Base-by-base conservation (phyloP, 805 yeast species). In the Candida maesae region DNA sequence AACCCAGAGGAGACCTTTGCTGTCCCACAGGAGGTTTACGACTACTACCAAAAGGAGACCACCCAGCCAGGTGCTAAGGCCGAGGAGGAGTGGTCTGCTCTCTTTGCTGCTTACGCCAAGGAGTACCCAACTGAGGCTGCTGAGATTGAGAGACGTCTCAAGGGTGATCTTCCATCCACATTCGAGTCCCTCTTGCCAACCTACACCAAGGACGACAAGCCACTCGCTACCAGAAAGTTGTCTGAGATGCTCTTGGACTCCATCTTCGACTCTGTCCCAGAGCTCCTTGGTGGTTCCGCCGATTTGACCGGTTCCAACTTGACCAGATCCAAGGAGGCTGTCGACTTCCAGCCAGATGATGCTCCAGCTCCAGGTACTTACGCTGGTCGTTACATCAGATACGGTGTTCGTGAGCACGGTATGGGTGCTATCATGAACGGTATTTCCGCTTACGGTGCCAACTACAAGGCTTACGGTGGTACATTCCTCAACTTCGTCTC, bases 361-460 rank as follows among this genome's bases (percentile, higher is more conserved):
- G 31, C 31, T 12, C 31, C 31, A 28, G 31, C 31, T 15, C 18
- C 57, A 34, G 67, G 67, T 67, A 79, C 79, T 60, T 90, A 83
- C 74, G 47, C 79, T 41, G 98, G 98, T 63, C 81, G 96, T 64
- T 91, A 91, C 73, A 74, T 91, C 68, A 84, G 96, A 73, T 91
- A 83, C 66, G 98, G 98, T 81, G 95, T 91, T 50, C 84, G 98
- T 71, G 98, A 91, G 75, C 98, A 91, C 70, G 96, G 86, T 66
- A 88, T 91, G 97, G 96, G 96, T 71, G 96, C 97, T 51, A 84
- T 90, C 65, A 76, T 90, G 79, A 91, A 91, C 70, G 98, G 98
- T 81, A 84, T 91, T 56, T 76, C 93, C 44, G 96, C 96, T 41
- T 91, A 15, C 18, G 31, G 31, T 28, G 31, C 31, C 13, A 28